These are phyloP conservation scores for Xerocomus potaroensis DNA, from an alignment of 768 basidiomycete species.

Conservation along the genomic window DNA sequence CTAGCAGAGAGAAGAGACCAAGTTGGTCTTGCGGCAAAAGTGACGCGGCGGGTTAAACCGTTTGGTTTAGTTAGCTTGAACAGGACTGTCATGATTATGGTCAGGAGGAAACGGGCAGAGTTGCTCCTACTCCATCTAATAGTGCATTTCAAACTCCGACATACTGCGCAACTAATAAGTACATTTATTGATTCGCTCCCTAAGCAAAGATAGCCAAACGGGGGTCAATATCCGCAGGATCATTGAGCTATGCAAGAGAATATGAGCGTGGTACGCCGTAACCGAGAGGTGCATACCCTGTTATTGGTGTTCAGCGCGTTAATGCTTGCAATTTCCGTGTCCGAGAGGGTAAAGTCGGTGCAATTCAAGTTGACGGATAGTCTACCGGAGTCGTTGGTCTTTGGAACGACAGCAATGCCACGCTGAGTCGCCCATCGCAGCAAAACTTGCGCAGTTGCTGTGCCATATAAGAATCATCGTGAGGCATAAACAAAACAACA, in stretches of 20 bases:
- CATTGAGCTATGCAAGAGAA: slow-evolving; percentile 48
- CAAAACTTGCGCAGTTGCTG: slow-evolving; percentile 57
- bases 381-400: slow-evolving; percentile 47
- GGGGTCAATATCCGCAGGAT: slow-evolving; percentile 65
- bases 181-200: no score
- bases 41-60: slow-evolving; percentile 56
- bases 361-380: slow-evolving; percentile 44
- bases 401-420: slow-evolving; percentile 72
- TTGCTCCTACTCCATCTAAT: slow-evolving; percentile 11
- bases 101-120: slow-evolving; percentile 9
- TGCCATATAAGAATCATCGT: slow-evolving; percentile 3
- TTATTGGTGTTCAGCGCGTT: slow-evolving; percentile 56
- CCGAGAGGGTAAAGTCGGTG: slow-evolving; percentile 46
- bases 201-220: slow-evolving; percentile 68
- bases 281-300: slow-evolving; percentile 43
- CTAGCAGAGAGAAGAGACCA: slow-evolving; percentile 57
- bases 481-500: neutral
- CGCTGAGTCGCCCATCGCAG: slow-evolving; percentile 79
- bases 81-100: slow-evolving; percentile 37
- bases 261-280: slow-evolving; percentile 3
- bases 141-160: slow-evolving; percentile 41
- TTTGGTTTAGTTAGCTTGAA: slow-evolving; percentile 64
- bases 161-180: slow-evolving; percentile 34
- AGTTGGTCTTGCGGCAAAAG: slow-evolving; percentile 47
- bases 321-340: slow-evolving; percentile 55